Base-by-base conservation (phyloP, 805 yeast species). In the Cyberlindnera mycetangii region DNA sequence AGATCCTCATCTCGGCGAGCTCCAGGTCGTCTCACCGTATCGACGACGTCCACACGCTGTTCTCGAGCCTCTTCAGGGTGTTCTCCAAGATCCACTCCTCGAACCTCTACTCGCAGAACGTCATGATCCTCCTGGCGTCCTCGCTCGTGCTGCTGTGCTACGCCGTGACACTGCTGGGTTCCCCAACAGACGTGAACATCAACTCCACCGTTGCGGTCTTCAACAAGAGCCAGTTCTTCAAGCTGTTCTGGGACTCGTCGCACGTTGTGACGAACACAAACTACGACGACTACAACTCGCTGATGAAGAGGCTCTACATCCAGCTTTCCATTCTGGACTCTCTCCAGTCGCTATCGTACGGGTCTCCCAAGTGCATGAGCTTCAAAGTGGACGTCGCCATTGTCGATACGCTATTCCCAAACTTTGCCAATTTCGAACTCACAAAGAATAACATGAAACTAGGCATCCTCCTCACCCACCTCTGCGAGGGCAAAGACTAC, bases 131-230 rank as follows among this genome's bases (percentile, higher is more conserved):
- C 32, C 18, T 56, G 30, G 15, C 45, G 3, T 32, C 54, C 1
- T 47, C 75, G 0, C 60, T 76, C 42, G 62, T 68, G 0, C 53
- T 75, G 9, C 56, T 80, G 24, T 82, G 82, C 55, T 84, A 80
- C 54, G 64, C 79, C 9, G 70, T 81, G 9, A 64, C 81, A 2
- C 65, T 81, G 32, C 74, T 80, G 19, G 89, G 90, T 0, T 78
- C 76, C 41, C 70, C 73, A 28, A 79, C 76, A 54, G 76, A 85
- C 7, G 64, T 79, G 32, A 39, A 1, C 19, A 67, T 84, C 22
- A 71, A 79, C 4, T 66, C 74, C 45, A 68, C 83, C 1, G 69
- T 74, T 12, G 65, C 81, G 1, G 69, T 80, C 12, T 76, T 81
- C 55, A 78, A 78, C 57, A 88, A 81, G 53, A 74, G 79, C 60